phyloP scores from a whole-genome alignment of 805 yeast species.

The Hemisphaericaspora nanyangensis region DNA sequence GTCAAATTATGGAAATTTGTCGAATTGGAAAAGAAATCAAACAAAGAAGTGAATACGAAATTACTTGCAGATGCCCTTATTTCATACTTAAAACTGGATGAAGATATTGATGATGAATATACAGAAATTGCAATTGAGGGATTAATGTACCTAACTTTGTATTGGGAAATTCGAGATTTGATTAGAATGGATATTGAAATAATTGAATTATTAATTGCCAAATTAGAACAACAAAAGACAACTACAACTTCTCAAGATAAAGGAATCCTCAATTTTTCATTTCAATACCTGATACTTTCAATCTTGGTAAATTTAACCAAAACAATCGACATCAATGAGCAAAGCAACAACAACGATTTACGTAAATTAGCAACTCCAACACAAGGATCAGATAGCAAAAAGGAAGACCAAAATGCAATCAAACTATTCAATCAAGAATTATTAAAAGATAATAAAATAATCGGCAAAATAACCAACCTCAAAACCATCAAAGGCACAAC shows the following conservation, averaged over 20 bases:
- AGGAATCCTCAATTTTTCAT: conserved; percentile 12
- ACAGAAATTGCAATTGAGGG: conserved; percentile 38
- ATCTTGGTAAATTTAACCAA: conserved; percentile 39
- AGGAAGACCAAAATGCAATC: conserved; percentile 22
- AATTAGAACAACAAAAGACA: conserved; percentile 4
- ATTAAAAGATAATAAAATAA: conserved; percentile 19
- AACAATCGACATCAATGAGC: conserved; percentile 20
- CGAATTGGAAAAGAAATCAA: conserved; percentile 14
- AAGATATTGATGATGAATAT: conserved; percentile 3
- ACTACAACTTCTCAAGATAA: conserved; percentile 1
- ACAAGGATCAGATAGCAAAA: conserved; percentile 15
- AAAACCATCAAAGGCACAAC: conserved; percentile 13
- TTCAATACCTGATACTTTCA: conserved; percentile 39
- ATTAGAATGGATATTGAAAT: conserved; percentile 33
- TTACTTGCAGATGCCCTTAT: conserved; percentile 11
- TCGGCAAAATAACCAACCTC: conserved; percentile 15
- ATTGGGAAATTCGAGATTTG: conserved; percentile 23
- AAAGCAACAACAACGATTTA: conserved; percentile 28
- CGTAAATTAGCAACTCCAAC: conserved; percentile 34
- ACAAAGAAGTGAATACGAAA: conserved; percentile 4
- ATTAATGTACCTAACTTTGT: conserved; percentile 46
- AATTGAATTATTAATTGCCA: conserved; percentile 17
- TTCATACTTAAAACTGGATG: conserved; percentile 7
- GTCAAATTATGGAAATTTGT: conserved; percentile 56
- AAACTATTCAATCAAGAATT: conserved; percentile 29